Percentiles rank a stretch among this genome's conserved stretches.
Conservation (phyloP, 192 early-diverging fungal genomes). For the Rhizoclosmatium globosum region DNA sequence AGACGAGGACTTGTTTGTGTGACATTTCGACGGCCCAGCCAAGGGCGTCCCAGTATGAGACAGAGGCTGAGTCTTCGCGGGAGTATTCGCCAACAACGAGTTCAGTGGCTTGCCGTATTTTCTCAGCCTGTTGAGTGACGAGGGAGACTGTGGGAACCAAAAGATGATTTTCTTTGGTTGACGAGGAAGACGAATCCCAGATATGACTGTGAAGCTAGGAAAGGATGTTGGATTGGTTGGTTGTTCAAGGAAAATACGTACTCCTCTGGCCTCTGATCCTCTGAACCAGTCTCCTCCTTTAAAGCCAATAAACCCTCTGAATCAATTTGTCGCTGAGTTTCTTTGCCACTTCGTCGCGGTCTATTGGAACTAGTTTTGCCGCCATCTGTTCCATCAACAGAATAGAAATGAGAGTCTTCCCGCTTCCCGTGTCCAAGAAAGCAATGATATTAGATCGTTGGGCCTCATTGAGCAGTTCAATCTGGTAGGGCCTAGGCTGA, state of each 20-base stretch:
- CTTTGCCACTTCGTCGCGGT: background rate
- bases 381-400: conserved; percentile 85
- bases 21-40: conserved; percentile 74
- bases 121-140: conserved; percentile 83
- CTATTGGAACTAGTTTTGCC: conserved; percentile 28
- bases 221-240: too few species aligned
- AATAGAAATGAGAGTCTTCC: conserved; percentile 61
- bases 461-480: conserved; percentile 76
- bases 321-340: background rate
- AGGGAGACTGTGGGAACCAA: conserved; percentile 86
- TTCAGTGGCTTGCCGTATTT: conserved; percentile 75
- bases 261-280: background rate
- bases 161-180: conserved; percentile 64
- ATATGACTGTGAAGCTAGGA: too few species aligned
- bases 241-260: conserved; percentile 38
- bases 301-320: background rate
- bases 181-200: background rate
- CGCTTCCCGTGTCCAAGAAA: conserved; percentile 91
- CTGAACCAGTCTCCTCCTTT: background rate
- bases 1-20: conserved; percentile 78
- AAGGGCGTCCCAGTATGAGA: conserved; percentile 42
- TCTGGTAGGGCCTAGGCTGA: conserved; percentile 74
- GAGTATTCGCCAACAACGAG: conserved; percentile 72
- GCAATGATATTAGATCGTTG: conserved; percentile 80
- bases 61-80: conserved; percentile 46